These are phyloP conservation scores for Melanomma pulvis-pyrius DNA, from an alignment of 495 filamentous ascomycete genomes.

Conservation along the genomic window DNA sequence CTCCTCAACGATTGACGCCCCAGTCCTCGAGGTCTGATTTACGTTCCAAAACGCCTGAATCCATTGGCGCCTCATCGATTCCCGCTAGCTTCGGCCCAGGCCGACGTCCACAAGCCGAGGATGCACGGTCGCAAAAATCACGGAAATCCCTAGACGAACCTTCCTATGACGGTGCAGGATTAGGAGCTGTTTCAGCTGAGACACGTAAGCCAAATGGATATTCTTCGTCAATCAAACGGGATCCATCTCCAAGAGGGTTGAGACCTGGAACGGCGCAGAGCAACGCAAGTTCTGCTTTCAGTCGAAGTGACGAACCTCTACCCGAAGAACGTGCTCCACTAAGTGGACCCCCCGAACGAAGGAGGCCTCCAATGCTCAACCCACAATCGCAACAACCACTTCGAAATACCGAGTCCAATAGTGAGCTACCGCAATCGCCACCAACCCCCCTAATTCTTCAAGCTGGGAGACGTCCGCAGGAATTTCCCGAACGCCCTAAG, in stretches of 20 bases:
- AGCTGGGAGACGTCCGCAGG: constrained; percentile 24
- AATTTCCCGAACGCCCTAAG: not conserved
- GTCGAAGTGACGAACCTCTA: constrained; percentile 26
- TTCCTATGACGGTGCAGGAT: constrained; percentile 13
- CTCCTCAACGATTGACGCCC: constrained; percentile 34
- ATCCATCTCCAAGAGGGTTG: constrained; percentile 30
- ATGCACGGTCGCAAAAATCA: constrained; percentile 26
- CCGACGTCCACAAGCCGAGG: constrained; percentile 28
- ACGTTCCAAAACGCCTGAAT: constrained; percentile 37
- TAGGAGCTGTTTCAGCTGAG: constrained; percentile 21
- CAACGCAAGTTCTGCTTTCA: constrained; percentile 33
- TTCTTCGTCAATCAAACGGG: constrained; percentile 10
- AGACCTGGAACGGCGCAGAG: constrained; percentile 33
- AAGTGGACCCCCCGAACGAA: constrained; percentile 33
- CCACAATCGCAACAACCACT: constrained; percentile 19
- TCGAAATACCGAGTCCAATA: constrained; percentile 2
- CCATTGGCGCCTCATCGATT: constrained; percentile 27
- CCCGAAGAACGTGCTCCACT: constrained; percentile 19
- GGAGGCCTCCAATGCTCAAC: constrained; percentile 35
- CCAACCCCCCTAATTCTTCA: constrained; percentile 3
- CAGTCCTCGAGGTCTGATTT: constrained; percentile 42
- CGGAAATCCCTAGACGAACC: constrained; percentile 27
- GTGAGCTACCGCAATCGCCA: constrained; percentile 14
- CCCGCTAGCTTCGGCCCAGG: constrained; percentile 25
- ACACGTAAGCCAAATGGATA: constrained; percentile 22